A percentile compares a stretch with the other conserved stretches of the same genome.
phyloP scores from a whole-genome alignment of 192 early-diverging fungal genomes.

The Backusella morwellensis region DNA sequence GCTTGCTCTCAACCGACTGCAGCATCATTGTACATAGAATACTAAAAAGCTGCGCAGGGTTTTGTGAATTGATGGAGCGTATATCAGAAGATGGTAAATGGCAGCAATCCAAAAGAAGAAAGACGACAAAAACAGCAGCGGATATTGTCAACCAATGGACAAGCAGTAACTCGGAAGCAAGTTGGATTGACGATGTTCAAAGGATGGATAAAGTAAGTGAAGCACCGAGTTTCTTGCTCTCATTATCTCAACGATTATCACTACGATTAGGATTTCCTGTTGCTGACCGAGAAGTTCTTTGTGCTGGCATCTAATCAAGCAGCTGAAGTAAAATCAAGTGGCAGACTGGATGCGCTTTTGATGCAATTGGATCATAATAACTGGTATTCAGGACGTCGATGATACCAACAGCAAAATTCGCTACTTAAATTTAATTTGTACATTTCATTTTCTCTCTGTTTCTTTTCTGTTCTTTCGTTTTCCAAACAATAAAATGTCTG shows the following conservation, averaged over 20 bases:
- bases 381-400: conserved; percentile 14
- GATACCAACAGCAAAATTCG: background rate
- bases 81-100: conserved; percentile 21
- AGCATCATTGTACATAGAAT: conserved; percentile 17
- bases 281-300: conserved; percentile 25
- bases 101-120: conserved; percentile 3
- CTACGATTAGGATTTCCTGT: conserved; percentile 27
- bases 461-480: background rate
- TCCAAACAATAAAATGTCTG: background rate
- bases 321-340: conserved; percentile 21
- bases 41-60: conserved; percentile 23
- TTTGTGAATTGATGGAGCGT: conserved; percentile 25
- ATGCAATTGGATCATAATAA: conserved; percentile 43
- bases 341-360: conserved; percentile 38
- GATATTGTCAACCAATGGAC: conserved; percentile 30
- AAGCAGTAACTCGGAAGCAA: background rate
- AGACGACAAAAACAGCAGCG: conserved; percentile 14
- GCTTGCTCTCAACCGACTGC: conserved; percentile 29
- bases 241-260: background rate
- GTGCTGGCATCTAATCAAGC: conserved; percentile 20
- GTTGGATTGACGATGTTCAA: conserved; percentile 19
- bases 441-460: background rate
- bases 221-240: background rate
- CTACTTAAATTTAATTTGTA: background rate
- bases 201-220: conserved; percentile 30